Base-by-base conservation (phyloP, 805 yeast species). In the Ogataea pini region DNA sequence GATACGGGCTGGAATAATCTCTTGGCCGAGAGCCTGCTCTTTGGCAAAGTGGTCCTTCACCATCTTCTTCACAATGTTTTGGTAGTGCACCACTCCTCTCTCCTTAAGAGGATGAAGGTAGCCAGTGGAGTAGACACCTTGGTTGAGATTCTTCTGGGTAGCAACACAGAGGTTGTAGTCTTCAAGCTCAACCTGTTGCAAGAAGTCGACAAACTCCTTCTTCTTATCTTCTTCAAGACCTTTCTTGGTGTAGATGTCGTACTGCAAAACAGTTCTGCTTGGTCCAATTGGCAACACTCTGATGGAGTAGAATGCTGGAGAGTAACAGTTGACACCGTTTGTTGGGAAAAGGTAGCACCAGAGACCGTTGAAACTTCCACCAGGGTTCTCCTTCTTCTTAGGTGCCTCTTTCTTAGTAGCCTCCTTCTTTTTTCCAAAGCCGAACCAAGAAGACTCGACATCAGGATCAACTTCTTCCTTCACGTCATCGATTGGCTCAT, bases 231-330 rank as follows among this genome's bases (percentile, higher is more conserved):
- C 76, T 20, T 70, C 71, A 42, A 78, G 61, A 9, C 85, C 86
- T 62, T 79, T 80, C 68, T 80, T 80, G 48, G 83, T 76, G 66
- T 74, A 80, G 48, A 80, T 77, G 59, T 80, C 85, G 57, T 80
- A 80, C 58, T 79, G 84, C 58, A 80, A 70, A 31, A 80, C 68
- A 9, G 86, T 80, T 60, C 73, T 79, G 28, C 72, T 70, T 17
- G 84, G 78, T 29, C 75, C 59, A 16, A 77, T 63, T 27, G 86
- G 86, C 50, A 80, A 67, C 3, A 80, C 85, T 57, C 85, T 70
- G 54, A 80, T 80, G 7, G 82, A 74, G 63, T 80, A 80, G 82
- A 83, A 80, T 8, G 85, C 85, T 56, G 85, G 85, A 0, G 85
- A 79, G 59, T 80, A 80, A 58, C 86, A 80, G 65, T 80, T 80